Evolutionary conservation across 495 filamentous ascomycete genomes (phyloP).

Genomic region (Talaromyces adpressus): DNA sequence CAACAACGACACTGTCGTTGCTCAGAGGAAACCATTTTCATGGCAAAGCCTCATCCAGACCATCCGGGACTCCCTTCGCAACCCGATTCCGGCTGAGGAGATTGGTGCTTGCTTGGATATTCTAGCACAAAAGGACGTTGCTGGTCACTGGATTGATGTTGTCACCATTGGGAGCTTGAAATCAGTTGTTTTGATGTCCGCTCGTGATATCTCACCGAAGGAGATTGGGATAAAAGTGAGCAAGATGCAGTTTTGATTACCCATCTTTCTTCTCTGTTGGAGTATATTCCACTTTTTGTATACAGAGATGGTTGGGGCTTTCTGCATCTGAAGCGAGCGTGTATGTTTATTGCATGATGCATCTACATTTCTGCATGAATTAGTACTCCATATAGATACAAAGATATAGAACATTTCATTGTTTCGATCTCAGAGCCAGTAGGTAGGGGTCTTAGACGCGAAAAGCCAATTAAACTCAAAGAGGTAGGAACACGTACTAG

Average conservation of each 20-base stretch:
- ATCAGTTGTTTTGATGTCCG: constrained; percentile 40
- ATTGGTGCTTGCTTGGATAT: constrained; percentile 37
- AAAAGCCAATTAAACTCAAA: too few relatives aligned
- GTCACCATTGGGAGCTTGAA: constrained; percentile 34
- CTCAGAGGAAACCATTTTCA: constrained; percentile 34
- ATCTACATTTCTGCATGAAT: background rate
- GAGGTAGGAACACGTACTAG: too few relatives aligned
- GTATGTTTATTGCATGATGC: background rate
- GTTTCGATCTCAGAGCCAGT: too few relatives aligned
- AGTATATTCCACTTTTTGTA: background rate
- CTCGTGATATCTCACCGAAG: constrained; percentile 30
- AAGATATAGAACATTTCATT: too few relatives aligned
- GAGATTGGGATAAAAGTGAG: constrained; percentile 30
- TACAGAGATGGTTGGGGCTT: background rate
- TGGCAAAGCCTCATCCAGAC: constrained; percentile 31
- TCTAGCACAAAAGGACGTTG: constrained; percentile 31
- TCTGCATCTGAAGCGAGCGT: background rate
- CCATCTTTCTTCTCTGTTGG: background rate
- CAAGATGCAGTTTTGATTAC: constrained; percentile 22
- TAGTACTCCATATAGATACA: background rate
- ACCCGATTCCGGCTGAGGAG: constrained; percentile 32
- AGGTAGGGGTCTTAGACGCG: too few relatives aligned
- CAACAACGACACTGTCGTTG: constrained; percentile 25
- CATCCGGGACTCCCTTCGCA: constrained; percentile 33
- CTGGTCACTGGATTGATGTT: constrained; percentile 37